Conservation (phyloP, 2,329 filamentous ascomycete genomes). For the Thielaviopsis euricoi region DNA sequence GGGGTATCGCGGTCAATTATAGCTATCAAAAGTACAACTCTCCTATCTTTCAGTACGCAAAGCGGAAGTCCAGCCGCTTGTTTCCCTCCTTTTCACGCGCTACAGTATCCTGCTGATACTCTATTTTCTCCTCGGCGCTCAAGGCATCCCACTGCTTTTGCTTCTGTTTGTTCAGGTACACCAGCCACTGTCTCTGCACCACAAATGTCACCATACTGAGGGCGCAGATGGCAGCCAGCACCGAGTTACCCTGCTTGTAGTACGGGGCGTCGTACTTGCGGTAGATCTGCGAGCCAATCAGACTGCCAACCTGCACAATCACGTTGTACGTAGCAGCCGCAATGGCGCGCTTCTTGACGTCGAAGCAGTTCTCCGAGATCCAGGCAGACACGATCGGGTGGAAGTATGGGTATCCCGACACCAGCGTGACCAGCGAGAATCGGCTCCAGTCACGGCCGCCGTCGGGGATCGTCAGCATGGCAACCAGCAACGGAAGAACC, state of each 20-base stretch:
- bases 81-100: constrained; percentile 13
- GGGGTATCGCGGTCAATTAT: neutral
- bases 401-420: constrained; percentile 21
- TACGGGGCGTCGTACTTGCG: constrained; percentile 28
- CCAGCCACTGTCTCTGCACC: constrained; percentile 23
- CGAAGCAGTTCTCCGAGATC: constrained; percentile 40
- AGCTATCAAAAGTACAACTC: neutral
- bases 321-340: constrained; percentile 34
- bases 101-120: constrained; percentile 11
- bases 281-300: constrained; percentile 31
- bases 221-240: constrained; percentile 15
- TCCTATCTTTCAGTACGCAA: constrained; percentile 12
- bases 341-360: constrained; percentile 44
- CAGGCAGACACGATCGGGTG: constrained; percentile 33
- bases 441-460: constrained; percentile 18
- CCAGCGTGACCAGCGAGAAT: constrained; percentile 18
- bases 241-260: constrained; percentile 28
- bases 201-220: constrained; percentile 22
- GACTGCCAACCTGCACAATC: constrained; percentile 29
- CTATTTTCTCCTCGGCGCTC: constrained; percentile 8
- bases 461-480: constrained; percentile 18
- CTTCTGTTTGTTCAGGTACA: constrained; percentile 20
- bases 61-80: constrained; percentile 14
- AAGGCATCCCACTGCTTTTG: constrained; percentile 10
- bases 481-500: constrained; percentile 20